A percentile compares a stretch with the other conserved stretches of the same genome.
These are phyloP conservation scores for Artemisia annua DNA, from an alignment of 129 eudicot species.

Conservation along the genomic window DNA sequence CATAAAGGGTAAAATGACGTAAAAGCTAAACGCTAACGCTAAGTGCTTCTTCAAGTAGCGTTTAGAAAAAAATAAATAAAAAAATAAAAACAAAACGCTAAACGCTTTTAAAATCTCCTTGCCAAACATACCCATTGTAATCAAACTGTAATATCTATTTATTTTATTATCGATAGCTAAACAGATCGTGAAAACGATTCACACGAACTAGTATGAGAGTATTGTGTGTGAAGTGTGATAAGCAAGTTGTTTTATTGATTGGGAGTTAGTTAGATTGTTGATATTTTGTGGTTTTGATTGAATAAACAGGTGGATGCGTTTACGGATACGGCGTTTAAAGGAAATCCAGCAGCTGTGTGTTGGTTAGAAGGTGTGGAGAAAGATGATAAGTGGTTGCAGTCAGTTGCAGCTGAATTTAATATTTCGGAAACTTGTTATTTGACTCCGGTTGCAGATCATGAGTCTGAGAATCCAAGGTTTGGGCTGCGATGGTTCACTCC, in stretches of 20 bases:
- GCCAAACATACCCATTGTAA: too few species aligned
- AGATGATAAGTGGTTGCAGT: conserved; percentile 75
- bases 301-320: conserved; percentile 72
- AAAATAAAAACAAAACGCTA: too few species aligned
- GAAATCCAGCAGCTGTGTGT: conserved; percentile 95
- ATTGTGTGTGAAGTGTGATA: too few species aligned
- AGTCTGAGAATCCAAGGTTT: conserved; percentile 49
- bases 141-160: too few species aligned
- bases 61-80: too few species aligned
- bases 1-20: too few species aligned
- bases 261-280: not conserved
- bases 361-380: conserved; percentile 57
- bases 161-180: not conserved
- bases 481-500: conserved; percentile 92
- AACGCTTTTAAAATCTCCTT: too few species aligned
- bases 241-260: not conserved
- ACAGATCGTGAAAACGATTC: not conserved
- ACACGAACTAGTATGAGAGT: too few species aligned
- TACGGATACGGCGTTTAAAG: conserved; percentile 73
- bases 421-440: conserved; percentile 71
- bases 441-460: conserved; percentile 38
- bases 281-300: not conserved
- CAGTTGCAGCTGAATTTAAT: conserved; percentile 85
- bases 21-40: too few species aligned
- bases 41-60: too few species aligned